A percentile compares a stretch with the other conserved stretches of the same genome.
Evolutionary conservation across 345 rosid genomes (phyloP).

Genomic region (Melaleuca quinquenervia): DNA sequence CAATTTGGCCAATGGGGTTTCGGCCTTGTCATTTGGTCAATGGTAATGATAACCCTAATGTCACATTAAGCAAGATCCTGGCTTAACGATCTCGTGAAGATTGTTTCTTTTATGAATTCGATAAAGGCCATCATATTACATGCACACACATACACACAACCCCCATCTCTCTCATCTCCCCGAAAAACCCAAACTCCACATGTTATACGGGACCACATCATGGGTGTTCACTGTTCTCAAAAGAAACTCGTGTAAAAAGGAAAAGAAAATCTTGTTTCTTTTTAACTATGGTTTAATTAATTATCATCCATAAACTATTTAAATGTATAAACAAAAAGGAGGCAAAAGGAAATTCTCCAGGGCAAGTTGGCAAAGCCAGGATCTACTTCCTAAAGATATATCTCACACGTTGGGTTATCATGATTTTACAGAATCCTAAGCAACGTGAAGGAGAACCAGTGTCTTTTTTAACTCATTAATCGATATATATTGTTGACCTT

Average conservation of each 20-base stretch:
- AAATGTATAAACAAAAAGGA: not conserved
- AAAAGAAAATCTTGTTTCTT: not conserved
- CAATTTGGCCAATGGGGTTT: not conserved
- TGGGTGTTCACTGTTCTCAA: constrained; percentile 1
- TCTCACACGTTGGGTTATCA: not conserved
- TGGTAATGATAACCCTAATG: not conserved
- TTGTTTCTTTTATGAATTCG: constrained; percentile 18
- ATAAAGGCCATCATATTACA: not conserved
- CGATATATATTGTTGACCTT: not conserved
- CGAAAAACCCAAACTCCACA: not conserved
- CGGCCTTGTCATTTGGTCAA: not conserved
- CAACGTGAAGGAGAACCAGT: not conserved
- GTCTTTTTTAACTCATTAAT: not conserved
- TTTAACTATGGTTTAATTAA: not conserved
- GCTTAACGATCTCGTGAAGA: constrained; percentile 37
- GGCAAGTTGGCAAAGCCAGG: not conserved
- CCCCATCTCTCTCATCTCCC: not conserved
- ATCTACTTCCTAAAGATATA: not conserved
- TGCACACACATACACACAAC: not conserved
- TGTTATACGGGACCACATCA: constrained; percentile 30
- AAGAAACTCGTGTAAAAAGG: not conserved
- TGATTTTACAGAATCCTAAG: not conserved
- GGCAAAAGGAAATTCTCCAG: not conserved
- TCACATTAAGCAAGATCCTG: constrained; percentile 32
- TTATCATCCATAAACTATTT: not conserved